Conservation (phyloP, 169 alveolate genomes). For the Cystoisospora suis region DNA sequence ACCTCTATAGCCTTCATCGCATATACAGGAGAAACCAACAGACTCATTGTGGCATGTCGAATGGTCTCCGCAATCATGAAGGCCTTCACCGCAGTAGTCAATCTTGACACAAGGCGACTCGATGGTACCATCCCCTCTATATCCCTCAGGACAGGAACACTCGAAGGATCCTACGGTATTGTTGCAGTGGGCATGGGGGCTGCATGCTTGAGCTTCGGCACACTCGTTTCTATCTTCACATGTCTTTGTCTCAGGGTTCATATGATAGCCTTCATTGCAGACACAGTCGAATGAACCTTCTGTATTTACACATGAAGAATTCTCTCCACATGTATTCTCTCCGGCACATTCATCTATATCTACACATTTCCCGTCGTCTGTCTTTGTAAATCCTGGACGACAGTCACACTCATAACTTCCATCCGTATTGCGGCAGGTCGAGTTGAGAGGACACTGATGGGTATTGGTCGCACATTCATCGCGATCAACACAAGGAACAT, state of each 20-base stretch:
- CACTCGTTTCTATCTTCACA: conserved; percentile 77
- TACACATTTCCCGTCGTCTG: conserved; percentile 56
- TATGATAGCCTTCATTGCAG: conserved; percentile 58
- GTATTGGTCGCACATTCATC: conserved; percentile 58
- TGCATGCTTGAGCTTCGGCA: conserved; percentile 61
- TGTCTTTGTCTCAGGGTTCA: background rate
- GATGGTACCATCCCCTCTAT: conserved; percentile 48
- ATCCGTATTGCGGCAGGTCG: conserved; percentile 64
- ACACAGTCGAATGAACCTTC: conserved; percentile 71
- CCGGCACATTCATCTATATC: conserved; percentile 73
- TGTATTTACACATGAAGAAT: conserved; percentile 68
- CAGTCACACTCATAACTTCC: conserved; percentile 71
- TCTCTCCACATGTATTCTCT: conserved; percentile 1
- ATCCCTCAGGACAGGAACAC: conserved; percentile 68
- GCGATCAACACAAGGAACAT: conserved; percentile 42
- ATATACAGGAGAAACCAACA: conserved; percentile 44
- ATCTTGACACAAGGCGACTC: conserved; percentile 53
- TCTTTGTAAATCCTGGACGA: conserved; percentile 10
- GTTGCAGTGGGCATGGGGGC: conserved; percentile 68
- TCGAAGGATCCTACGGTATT: conserved; percentile 70
- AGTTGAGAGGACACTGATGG: conserved; percentile 58
- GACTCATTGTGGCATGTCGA: conserved; percentile 39
- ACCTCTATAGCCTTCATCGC: conserved; percentile 46
- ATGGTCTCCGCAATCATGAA: conserved; percentile 49
- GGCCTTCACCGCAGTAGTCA: conserved; percentile 52